These are phyloP conservation scores for Odontarrhena argentea DNA, from an alignment of 345 rosid genomes.

Conservation along the genomic window DNA sequence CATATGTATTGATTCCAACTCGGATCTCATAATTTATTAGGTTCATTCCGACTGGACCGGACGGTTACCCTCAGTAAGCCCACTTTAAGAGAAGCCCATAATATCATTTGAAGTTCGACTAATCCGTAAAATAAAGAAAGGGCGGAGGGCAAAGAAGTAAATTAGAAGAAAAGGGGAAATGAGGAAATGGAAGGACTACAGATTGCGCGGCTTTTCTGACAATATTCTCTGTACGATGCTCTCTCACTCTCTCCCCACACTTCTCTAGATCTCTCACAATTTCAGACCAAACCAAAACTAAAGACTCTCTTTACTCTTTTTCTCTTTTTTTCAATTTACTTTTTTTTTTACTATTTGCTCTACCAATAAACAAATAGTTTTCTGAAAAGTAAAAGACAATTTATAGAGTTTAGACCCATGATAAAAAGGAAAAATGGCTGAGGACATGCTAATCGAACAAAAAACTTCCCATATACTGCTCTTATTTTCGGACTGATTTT, in stretches of 20 bases:
- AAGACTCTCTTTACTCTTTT: not conserved
- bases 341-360: not conserved
- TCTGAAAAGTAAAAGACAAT: conserved; percentile 3
- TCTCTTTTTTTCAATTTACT: not conserved
- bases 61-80: conserved; percentile 8
- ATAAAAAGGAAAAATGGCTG: not conserved
- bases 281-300: conserved; percentile 1
- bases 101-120: not conserved
- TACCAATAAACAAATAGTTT: not conserved
- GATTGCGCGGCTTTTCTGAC: conserved; percentile 56
- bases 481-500: no score
- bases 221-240: conserved; percentile 64
- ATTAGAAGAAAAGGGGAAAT: not conserved
- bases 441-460: no score
- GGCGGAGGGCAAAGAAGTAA: conserved; percentile 28
- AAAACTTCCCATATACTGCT: no score
- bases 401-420: conserved; percentile 9
- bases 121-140: not conserved
- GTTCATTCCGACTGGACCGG: not conserved
- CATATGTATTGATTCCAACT: conserved; percentile 4
- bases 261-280: conserved; percentile 16
- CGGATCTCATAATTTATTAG: no score
- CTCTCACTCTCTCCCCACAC: conserved; percentile 33
- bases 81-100: conserved; percentile 1
- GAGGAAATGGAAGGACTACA: conserved; percentile 28